phyloP scores from a whole-genome alignment of 2,329 filamentous ascomycete genomes.

The Nannizziopsis barbatae region DNA sequence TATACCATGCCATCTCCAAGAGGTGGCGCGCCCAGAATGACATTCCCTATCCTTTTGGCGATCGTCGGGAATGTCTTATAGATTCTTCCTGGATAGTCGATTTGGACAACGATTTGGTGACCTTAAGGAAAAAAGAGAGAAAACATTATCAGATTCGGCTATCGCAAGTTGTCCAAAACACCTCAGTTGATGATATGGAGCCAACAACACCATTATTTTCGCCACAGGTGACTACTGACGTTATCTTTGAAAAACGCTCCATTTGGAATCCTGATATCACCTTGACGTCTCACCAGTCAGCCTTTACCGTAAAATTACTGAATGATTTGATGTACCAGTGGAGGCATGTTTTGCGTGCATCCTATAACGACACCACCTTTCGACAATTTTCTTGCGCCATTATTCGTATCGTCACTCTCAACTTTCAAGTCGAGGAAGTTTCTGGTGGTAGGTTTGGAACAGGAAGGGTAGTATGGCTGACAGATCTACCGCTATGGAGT shows the following conservation, averaged over 20 bases:
- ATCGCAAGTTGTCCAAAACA: neutral
- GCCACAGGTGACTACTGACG: neutral
- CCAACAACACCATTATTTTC: neutral
- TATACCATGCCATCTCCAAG: too few relatives aligned
- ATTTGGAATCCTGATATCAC: too few relatives aligned
- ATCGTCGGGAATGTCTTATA: constrained; percentile 2
- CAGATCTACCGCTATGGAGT: constrained; percentile 9
- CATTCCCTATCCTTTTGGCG: constrained; percentile 12
- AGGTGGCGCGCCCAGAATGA: constrained; percentile 1
- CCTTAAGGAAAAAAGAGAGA: neutral
- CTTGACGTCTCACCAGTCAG: neutral
- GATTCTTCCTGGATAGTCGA: constrained; percentile 11
- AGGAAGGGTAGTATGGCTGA: constrained; percentile 1
- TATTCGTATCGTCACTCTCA: constrained; percentile 10
- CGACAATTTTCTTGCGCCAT: constrained; percentile 10
- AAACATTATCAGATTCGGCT: constrained; percentile 7
- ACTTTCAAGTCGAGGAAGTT: constrained; percentile 9
- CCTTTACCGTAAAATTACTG: constrained; percentile 7
- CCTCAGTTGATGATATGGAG: constrained; percentile 1
- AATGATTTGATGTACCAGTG: constrained; percentile 12
- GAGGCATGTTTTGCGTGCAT: constrained; percentile 12
- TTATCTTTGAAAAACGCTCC: neutral
- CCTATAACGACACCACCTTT: constrained; percentile 12
- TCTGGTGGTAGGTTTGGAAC: neutral
- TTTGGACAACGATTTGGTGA: constrained; percentile 10